A percentile compares a stretch with the other conserved stretches of the same genome.
Evolutionary conservation across 2,329 filamentous ascomycete genomes (phyloP).

Genomic region (Eurotiales sp.): DNA sequence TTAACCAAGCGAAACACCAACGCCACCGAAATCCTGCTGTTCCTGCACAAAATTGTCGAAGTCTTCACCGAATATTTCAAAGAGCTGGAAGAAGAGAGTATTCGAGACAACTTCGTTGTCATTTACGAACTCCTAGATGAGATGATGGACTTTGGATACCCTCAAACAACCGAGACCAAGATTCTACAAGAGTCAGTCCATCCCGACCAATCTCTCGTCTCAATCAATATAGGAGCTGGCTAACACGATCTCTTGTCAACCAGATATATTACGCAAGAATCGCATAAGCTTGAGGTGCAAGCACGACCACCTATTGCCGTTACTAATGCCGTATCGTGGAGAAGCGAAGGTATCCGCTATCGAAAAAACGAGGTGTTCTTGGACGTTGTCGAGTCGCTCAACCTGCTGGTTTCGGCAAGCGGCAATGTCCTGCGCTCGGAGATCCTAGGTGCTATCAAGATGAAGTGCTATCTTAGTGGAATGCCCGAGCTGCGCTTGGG

Average conservation of each 20-base stretch:
- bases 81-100: conserved; percentile 95
- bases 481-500: conserved; percentile 96
- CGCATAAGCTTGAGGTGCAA: conserved; percentile 95
- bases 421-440: conserved; percentile 95
- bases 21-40: conserved; percentile 95
- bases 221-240: not conserved
- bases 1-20: conserved; percentile 99
- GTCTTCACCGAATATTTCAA: conserved; percentile 99
- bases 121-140: conserved; percentile 98
- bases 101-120: conserved; percentile 98
- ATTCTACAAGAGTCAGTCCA: conserved; percentile 77
- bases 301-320: conserved; percentile 95
- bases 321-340: conserved; percentile 96
- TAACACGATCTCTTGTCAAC: not conserved
- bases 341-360: conserved; percentile 95
- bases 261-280: conserved; percentile 95
- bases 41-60: conserved; percentile 96
- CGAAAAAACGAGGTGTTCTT: conserved; percentile 99
- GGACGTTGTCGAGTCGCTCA: conserved; percentile 93
- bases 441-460: conserved; percentile 95
- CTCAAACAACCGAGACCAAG: conserved; percentile 96
- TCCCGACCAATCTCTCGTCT: not conserved
- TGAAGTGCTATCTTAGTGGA: conserved; percentile 98
- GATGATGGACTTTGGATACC: conserved; percentile 99
- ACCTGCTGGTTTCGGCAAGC: conserved; percentile 87